Percentiles rank a stretch among this genome's conserved stretches.
phyloP scores from a whole-genome alignment of 768 basidiomycete genomes.

The Russula griseocarnosa region DNA sequence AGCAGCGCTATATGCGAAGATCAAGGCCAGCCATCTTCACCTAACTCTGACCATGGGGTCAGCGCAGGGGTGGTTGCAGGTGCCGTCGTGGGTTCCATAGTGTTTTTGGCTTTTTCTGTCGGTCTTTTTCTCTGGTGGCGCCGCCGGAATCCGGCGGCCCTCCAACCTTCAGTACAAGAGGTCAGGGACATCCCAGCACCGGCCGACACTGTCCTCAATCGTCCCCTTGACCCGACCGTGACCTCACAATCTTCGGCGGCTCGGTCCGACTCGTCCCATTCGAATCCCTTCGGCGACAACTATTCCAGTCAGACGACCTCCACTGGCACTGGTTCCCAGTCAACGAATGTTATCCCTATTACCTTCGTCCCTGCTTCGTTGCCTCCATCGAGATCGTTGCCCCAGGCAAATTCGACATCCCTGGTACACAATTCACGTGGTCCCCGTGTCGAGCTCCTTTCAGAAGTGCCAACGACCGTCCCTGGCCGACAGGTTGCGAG shows the following conservation, averaged over 20 bases:
- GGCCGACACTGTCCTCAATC: conserved; percentile 72
- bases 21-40: conserved; percentile 34
- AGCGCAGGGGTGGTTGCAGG: conserved; percentile 73
- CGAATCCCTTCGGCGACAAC: conserved; percentile 73
- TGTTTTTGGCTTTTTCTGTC: conserved; percentile 53
- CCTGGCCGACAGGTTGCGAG: conserved; percentile 72
- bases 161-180: conserved; percentile 40
- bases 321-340: conserved; percentile 69
- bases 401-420: conserved; percentile 7
- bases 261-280: conserved; percentile 35
- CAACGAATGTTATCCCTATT: conserved; percentile 84
- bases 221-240: conserved; percentile 69
- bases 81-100: conserved; percentile 59
- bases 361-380: conserved; percentile 64
- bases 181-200: conserved; percentile 60
- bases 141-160: conserved; percentile 39
- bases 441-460: conserved; percentile 59
- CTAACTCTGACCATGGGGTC: conserved; percentile 36
- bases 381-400: conserved; percentile 23
- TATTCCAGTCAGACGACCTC: conserved; percentile 76
- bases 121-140: conserved; percentile 62
- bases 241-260: conserved; percentile 34
- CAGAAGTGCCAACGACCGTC: conserved; percentile 79
- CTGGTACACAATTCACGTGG: conserved; percentile 56
- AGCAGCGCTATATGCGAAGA: conserved; percentile 52